Evolutionary conservation across 1,139 yeast genomes (phyloP).

Genomic region (Sugiyamaella japonica): DNA sequence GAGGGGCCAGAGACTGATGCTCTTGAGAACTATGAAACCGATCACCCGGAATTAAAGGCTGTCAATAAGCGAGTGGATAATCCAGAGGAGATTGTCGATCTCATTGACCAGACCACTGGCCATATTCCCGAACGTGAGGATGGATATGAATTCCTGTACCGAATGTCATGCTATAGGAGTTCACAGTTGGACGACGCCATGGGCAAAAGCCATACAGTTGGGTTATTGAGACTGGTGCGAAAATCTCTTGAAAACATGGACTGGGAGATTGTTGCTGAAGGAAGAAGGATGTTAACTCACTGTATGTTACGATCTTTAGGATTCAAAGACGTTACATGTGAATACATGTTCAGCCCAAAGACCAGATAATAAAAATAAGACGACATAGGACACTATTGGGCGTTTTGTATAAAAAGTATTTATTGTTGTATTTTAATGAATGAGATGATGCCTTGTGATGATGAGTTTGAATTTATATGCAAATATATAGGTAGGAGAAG

Average conservation of each 20-base stretch:
- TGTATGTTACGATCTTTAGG: conserved; percentile 40
- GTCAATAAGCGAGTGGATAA: conserved; percentile 14
- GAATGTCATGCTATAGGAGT: conserved; percentile 29
- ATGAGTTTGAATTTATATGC: background rate
- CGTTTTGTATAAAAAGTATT: background rate
- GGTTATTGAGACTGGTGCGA: conserved; percentile 37
- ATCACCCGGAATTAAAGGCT: conserved; percentile 13
- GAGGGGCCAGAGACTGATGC: conserved; percentile 56
- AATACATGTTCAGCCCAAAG: conserved; percentile 29
- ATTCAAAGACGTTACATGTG: conserved; percentile 30
- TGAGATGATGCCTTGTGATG: background rate
- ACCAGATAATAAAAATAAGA: conserved; percentile 1
- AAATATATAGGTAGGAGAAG: conserved; percentile 1
- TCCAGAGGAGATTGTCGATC: conserved; percentile 22
- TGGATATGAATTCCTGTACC: conserved; percentile 32
- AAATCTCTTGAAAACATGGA: conserved; percentile 32
- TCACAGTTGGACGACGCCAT: conserved; percentile 27
- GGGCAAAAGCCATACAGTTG: conserved; percentile 36
- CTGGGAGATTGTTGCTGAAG: conserved; percentile 39
- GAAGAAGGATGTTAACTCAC: conserved; percentile 35
- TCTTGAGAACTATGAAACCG: conserved; percentile 17
- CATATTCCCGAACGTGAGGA: conserved; percentile 27
- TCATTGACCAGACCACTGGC: conserved; percentile 17
- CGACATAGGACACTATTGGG: background rate
- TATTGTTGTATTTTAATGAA: conserved; percentile 5